Base-by-base conservation (phyloP, 306 rosid species). In the Trichosanthes truncata region DNA sequence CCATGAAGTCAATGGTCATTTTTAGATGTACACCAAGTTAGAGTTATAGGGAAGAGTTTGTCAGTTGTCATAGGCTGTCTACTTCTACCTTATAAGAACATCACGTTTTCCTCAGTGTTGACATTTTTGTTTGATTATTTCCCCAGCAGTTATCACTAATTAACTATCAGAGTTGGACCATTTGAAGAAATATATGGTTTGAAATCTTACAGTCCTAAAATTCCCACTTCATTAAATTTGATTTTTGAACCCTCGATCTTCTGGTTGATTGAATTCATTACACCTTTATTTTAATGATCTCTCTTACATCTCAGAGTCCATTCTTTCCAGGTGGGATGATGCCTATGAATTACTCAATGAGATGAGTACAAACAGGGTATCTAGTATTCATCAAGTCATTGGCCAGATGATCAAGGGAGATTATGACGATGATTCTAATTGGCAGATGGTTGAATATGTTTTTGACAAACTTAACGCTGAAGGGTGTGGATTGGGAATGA, bases 371-470 rank as follows among this genome's bases (percentile, higher is more conserved):
- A 90, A 81, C 68, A 91, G 89, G 84, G 90, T 45, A 57, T 93
- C 99, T 4, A 94, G 91, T 84, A 89, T 91, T 83, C 97, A 93
- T 83, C 99, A 91, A 88, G 94, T 93, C 84, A 89, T 88, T 75
- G 99, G 94, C 69, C 93, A 89, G 80, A 90, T 96, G 96, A 93
- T 96, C 81, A 93, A 87, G 84, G 99, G 99, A 82, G 97, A 90
- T 73, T 93, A 88, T 75, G 99, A 95, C 66, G 99, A 95, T 43
- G 97, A 89, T 48, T 87, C 93, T 72, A 96, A 96, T 82, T 96
- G 98, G 99, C 98, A 91, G 91, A 96, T 96, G 91, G 97, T 96
- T 60, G 97, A 93, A 83, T 96, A 93, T 84, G 84, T 96, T 82
- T 96, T 96, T 84, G 99, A 96, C 88, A 96, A 89, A 86, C 90